Conservation (phyloP, 2,329 filamentous ascomycete genomes). For the Fonsecaea pugnacius region DNA sequence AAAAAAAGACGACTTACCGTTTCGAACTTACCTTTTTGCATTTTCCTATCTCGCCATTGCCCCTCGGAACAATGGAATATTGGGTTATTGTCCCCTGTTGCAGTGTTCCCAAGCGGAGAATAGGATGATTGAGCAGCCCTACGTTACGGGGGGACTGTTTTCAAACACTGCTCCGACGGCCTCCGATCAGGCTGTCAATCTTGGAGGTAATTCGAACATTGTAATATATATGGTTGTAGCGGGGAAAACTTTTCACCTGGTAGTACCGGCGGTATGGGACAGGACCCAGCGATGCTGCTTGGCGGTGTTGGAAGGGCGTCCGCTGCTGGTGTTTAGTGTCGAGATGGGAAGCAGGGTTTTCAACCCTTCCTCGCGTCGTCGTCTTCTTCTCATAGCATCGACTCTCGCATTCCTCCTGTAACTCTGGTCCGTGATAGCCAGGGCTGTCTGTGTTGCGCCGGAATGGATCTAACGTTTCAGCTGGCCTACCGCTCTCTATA, state of each 20-base stretch:
- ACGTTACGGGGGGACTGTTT: neutral
- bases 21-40: slow-evolving; percentile 3
- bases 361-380: neutral
- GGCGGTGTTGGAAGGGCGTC: neutral
- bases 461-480: neutral
- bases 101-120: slow-evolving; percentile 2
- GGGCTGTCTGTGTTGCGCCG: neutral
- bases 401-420: neutral
- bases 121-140: slow-evolving; percentile 2
- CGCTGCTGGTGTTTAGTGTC: neutral
- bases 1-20: neutral
- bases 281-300: neutral
- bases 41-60: neutral
- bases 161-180: slow-evolving; percentile 2
- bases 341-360: neutral
- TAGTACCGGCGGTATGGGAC: neutral
- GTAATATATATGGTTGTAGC: neutral
- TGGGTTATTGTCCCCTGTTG: neutral
- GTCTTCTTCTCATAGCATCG: neutral
- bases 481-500: neutral
- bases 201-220: neutral
- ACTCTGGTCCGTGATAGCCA: neutral
- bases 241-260: neutral
- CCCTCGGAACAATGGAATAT: neutral
- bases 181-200: neutral